phyloP scores from a whole-genome alignment of 164 flowering plant genomes.

The Tetrastigma voinierianum region DNA sequence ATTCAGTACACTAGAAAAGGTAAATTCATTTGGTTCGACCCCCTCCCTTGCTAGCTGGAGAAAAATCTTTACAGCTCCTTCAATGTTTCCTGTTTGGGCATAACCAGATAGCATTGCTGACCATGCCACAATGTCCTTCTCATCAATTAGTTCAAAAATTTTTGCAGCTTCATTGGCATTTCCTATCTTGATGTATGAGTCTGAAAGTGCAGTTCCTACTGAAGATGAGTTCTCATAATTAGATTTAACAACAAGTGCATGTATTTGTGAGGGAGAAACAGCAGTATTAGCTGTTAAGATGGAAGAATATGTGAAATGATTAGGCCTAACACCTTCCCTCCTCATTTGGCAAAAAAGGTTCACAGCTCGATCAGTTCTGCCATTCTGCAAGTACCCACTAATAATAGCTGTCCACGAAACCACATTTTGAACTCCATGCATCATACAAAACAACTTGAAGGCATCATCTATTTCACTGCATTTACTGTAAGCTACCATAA shows the following conservation, averaged over 20 bases:
- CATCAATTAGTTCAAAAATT: constrained; percentile 58
- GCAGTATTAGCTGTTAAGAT: constrained; percentile 62
- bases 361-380: constrained; percentile 39
- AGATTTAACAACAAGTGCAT: constrained; percentile 71
- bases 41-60: constrained; percentile 43
- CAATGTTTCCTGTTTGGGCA: constrained; percentile 67
- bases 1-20: constrained; percentile 72
- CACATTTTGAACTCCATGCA: constrained; percentile 52
- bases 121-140: constrained; percentile 88
- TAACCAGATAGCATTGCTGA: constrained; percentile 90
- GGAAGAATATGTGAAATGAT: constrained; percentile 74
- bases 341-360: constrained; percentile 60
- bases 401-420: constrained; percentile 95
- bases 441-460: constrained; percentile 40
- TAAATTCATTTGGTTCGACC: constrained; percentile 65
- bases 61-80: constrained; percentile 52
- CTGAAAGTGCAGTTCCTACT: constrained; percentile 83
- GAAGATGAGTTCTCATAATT: constrained; percentile 49
- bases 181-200: constrained; percentile 65
- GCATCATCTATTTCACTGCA: constrained; percentile 63
- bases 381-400: constrained; percentile 66
- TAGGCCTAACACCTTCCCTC: constrained; percentile 64
- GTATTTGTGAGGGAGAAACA: constrained; percentile 62
- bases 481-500: constrained; percentile 70
- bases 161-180: constrained; percentile 51